Conservation (phyloP, 2,329 filamentous ascomycete species). For the Didymella pomorum region DNA sequence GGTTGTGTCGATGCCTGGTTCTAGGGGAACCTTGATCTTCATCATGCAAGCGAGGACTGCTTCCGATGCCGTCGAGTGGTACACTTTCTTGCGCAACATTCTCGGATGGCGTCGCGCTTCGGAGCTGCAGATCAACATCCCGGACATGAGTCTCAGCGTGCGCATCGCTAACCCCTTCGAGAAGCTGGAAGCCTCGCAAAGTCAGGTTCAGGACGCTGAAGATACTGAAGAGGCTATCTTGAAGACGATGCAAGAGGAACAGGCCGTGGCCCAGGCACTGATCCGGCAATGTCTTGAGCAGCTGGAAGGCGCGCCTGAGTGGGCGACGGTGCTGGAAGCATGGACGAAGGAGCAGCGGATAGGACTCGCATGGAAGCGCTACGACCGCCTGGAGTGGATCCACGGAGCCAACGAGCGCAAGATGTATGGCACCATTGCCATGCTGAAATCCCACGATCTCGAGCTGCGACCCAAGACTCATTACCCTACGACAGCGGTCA, state of each 20-base stretch:
- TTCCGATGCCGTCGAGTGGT: conserved; percentile 72
- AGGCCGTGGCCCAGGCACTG: conserved; percentile 64
- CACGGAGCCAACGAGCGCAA: conserved; percentile 70
- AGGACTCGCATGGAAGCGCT: conserved; percentile 73
- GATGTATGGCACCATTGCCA: conserved; percentile 74
- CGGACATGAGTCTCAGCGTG: conserved; percentile 68
- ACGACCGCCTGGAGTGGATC: conserved; percentile 74
- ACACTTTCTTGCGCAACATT: conserved; percentile 68
- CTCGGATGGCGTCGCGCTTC: conserved; percentile 66
- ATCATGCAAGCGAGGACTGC: conserved; percentile 69
- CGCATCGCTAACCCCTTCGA: conserved; percentile 68
- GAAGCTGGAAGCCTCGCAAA: conserved; percentile 57
- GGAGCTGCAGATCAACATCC: conserved; percentile 67
- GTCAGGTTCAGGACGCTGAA: conserved; percentile 52
- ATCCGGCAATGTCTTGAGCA: conserved; percentile 67
- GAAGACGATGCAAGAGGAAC: conserved; percentile 59
- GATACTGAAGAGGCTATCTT: conserved; percentile 57
- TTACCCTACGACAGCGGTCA: conserved; percentile 63
- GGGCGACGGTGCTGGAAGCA: conserved; percentile 65
- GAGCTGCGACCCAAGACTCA: conserved; percentile 71
- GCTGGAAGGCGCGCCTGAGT: conserved; percentile 64
- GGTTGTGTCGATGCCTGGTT: conserved; percentile 66
- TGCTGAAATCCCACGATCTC: conserved; percentile 71
- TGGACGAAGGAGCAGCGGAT: conserved; percentile 68
- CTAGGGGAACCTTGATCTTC: conserved; percentile 63